Evolutionary conservation across 306 rosid genomes (phyloP).

Genomic region (Parietaria judaica): DNA sequence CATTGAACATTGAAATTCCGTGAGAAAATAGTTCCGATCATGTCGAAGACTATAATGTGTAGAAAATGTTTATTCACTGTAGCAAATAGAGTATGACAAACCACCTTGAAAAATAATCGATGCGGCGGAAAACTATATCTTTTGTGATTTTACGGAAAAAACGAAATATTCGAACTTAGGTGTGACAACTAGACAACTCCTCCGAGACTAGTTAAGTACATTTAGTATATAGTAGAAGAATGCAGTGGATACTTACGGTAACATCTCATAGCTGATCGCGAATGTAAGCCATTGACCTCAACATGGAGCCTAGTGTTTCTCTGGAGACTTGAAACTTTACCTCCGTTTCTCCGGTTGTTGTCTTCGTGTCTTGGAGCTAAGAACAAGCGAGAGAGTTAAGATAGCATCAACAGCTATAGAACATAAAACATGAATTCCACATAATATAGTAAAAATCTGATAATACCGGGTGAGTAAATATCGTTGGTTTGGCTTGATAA

Average conservation of each 20-base stretch:
- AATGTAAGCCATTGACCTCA: conserved; percentile 62
- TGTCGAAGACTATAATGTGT: not conserved
- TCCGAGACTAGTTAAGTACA: too few species aligned
- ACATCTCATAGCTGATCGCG: conserved; percentile 52
- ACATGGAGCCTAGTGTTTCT: conserved; percentile 60
- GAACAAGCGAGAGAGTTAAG: conserved; percentile 19
- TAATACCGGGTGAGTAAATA: not conserved
- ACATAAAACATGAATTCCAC: too few species aligned
- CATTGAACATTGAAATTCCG: not conserved
- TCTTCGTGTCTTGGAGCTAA: conserved; percentile 74
- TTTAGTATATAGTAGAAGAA: not conserved
- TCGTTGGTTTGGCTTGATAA: not conserved
- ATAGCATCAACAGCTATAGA: not conserved
- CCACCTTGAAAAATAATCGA: too few species aligned
- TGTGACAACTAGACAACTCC: too few species aligned
- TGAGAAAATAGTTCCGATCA: not conserved
- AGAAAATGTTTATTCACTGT: too few species aligned
- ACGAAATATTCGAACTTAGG: too few species aligned
- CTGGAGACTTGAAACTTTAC: conserved; percentile 77
- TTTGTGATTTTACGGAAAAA: too few species aligned
- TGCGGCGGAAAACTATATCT: too few species aligned
- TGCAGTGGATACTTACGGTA: conserved; percentile 40
- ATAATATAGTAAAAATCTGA: not conserved
- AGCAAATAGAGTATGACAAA: too few species aligned
- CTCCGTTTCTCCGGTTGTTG: conserved; percentile 59